These are phyloP conservation scores for Yamadazyma siamensis DNA, from an alignment of 1,139 yeast genomes.

Conservation along the genomic window DNA sequence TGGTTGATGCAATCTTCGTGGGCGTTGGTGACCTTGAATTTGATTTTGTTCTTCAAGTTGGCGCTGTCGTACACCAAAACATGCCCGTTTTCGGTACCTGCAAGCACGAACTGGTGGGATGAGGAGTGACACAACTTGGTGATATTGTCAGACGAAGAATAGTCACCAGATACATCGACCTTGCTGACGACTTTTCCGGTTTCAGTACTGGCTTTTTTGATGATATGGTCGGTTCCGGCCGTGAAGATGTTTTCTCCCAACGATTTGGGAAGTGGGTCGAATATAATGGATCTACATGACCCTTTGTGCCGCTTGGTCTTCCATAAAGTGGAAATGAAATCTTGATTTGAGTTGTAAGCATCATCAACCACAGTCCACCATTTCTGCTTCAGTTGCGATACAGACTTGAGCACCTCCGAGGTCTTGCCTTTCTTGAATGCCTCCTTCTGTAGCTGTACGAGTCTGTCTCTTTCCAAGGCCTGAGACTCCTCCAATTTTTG, in stretches of 20 bases:
- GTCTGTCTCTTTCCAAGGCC: conserved; percentile 19
- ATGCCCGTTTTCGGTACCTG: conserved; percentile 81
- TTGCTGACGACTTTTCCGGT: conserved; percentile 78
- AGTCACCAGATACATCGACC: conserved; percentile 25
- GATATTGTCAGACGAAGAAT: conserved; percentile 33
- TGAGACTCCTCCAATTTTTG: conserved; percentile 36
- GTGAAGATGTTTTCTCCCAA: conserved; percentile 59
- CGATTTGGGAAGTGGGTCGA: conserved; percentile 49
- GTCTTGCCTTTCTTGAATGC: conserved; percentile 28
- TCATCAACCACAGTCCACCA: conserved; percentile 51
- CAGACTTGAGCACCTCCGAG: conserved; percentile 26
- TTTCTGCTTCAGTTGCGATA: conserved; percentile 38
- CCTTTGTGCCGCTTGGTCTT: conserved; percentile 88
- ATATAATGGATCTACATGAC: conserved; percentile 72
- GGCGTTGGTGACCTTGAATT: conserved; percentile 44
- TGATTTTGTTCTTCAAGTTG: conserved; percentile 32
- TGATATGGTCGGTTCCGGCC: conserved; percentile 75
- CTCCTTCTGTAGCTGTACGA: conserved; percentile 18
- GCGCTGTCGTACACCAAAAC: conserved; percentile 61
- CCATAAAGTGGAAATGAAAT: conserved; percentile 54
- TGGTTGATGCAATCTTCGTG: conserved; percentile 80
- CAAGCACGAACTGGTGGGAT: conserved; percentile 60
- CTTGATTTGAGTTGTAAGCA: conserved; percentile 20
- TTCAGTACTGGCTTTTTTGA: conserved; percentile 69
- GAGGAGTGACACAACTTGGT: conserved; percentile 63